Conservation (phyloP, 176 grass and related monocot genomes). For the Puccinellia tenuiflora region DNA sequence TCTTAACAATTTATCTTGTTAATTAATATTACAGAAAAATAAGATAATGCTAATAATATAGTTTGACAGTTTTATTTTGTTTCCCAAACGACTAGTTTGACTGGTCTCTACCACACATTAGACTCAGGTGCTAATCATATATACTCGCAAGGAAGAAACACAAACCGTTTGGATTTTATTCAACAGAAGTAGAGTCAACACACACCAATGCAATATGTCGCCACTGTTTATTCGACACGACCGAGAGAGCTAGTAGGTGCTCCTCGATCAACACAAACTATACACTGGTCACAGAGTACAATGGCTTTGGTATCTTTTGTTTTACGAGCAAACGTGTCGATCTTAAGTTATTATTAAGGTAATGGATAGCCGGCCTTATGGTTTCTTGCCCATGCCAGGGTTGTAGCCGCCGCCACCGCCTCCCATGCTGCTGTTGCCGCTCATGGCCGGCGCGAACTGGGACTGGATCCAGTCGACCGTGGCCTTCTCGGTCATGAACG, state of each 20-base stretch:
- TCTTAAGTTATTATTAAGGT: not conserved
- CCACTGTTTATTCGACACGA: slow-evolving; percentile 18
- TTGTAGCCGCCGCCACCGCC: not conserved
- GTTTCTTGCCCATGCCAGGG: slow-evolving; percentile 14
- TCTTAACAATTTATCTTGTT: too few relatives aligned
- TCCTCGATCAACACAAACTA: not conserved
- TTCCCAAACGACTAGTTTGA: too few relatives aligned
- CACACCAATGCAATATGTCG: not conserved
- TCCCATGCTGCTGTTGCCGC: not conserved
- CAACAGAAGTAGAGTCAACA: too few relatives aligned
- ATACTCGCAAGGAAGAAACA: not conserved
- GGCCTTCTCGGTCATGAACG: slow-evolving; percentile 60
- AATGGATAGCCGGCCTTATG: not conserved
- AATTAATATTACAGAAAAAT: too few relatives aligned
- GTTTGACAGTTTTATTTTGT: too few relatives aligned
- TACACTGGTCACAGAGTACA: too few relatives aligned
- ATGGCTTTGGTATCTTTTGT: not conserved
- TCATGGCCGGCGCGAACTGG: slow-evolving; percentile 23
- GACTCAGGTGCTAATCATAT: too few relatives aligned
- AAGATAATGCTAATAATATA: too few relatives aligned
- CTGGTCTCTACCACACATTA: too few relatives aligned
- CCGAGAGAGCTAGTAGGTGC: not conserved
- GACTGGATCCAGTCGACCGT: slow-evolving; percentile 54
- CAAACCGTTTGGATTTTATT: not conserved
- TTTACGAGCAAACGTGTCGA: not conserved